Percentiles rank a stretch among this genome's conserved stretches.
phyloP scores from a whole-genome alignment of 2,329 filamentous ascomycete species.

The Aspergillus ochraceus region DNA sequence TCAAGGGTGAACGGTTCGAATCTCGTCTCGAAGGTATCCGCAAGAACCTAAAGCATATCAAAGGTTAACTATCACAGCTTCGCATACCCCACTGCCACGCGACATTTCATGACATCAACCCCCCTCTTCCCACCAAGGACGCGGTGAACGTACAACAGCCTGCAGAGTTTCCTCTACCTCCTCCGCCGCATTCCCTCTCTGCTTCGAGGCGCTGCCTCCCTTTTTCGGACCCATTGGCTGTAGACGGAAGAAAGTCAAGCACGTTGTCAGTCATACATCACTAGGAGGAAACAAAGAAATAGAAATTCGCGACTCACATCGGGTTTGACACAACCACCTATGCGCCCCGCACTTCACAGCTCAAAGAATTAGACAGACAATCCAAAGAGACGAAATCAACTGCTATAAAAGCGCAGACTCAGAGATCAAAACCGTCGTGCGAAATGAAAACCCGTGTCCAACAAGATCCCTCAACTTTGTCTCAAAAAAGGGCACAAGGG shows the following conservation, averaged over 20 bases:
- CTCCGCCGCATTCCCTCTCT: slow-evolving; percentile 49
- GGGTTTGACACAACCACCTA: not conserved
- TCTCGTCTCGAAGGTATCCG: slow-evolving; percentile 90
- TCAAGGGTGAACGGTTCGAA: slow-evolving; percentile 89
- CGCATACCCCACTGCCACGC: not conserved
- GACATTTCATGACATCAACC: slow-evolving; percentile 25
- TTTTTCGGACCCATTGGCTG: slow-evolving; percentile 38
- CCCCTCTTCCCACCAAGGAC: not conserved
- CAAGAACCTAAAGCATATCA: slow-evolving; percentile 64
- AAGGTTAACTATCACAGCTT: slow-evolving; percentile 11
- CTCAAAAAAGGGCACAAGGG: not conserved
- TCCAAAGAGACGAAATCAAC: not conserved
- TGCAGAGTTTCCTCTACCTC: slow-evolving; percentile 63
- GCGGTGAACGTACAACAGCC: slow-evolving; percentile 52
- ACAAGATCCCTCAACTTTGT: not conserved
- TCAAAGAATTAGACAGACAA: not conserved
- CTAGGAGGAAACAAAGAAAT: not conserved
- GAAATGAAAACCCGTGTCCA: not conserved
- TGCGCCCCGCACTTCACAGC: not conserved
- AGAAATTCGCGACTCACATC: not conserved
- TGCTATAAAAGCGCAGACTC: too few relatives aligned
- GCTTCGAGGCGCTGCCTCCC: slow-evolving; percentile 29
- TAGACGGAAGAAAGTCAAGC: not conserved
- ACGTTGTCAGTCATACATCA: not conserved
- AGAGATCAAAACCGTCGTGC: not conserved